phyloP scores from a whole-genome alignment of 2,329 filamentous ascomycete genomes.

The Aspergillus pseudoviridinutans region DNA sequence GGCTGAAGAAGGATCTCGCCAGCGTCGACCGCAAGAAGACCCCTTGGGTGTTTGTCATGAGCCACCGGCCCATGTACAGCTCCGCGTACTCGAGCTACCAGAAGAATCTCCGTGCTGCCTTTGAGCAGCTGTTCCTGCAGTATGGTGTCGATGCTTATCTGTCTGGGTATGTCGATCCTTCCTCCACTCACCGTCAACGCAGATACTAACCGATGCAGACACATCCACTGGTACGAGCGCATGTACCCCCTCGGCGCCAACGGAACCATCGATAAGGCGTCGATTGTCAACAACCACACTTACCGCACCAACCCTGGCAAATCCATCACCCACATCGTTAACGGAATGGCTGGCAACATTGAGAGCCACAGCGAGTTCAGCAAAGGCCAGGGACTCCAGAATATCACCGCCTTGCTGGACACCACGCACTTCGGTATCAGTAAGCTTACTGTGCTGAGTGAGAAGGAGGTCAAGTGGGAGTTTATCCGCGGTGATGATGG shows the following conservation, averaged over 20 bases:
- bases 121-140: conserved; percentile 43
- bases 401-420: conserved; percentile 46
- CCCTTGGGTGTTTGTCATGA: conserved; percentile 49
- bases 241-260: conserved; percentile 36
- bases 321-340: conserved; percentile 50
- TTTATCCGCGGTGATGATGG: conserved; percentile 44
- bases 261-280: conserved; percentile 40
- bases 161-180: conserved; percentile 27
- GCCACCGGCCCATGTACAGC: conserved; percentile 49
- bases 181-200: background rate
- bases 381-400: conserved; percentile 29
- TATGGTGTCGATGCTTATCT: conserved; percentile 48
- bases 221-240: conserved; percentile 49
- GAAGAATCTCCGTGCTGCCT: conserved; percentile 42
- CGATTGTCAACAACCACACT: conserved; percentile 47
- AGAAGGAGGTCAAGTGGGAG: conserved; percentile 42
- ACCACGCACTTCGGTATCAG: conserved; percentile 47
- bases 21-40: conserved; percentile 46
- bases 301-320: conserved; percentile 47
- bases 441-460: conserved; percentile 43
- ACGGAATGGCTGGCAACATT: conserved; percentile 53
- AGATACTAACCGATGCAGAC: conserved; percentile 20
- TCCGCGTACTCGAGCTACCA: conserved; percentile 45
- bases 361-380: conserved; percentile 46
- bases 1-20: conserved; percentile 45